These are phyloP conservation scores for Salvia rosmarinus DNA, from an alignment of 257 asterid species.

Conservation along the genomic window DNA sequence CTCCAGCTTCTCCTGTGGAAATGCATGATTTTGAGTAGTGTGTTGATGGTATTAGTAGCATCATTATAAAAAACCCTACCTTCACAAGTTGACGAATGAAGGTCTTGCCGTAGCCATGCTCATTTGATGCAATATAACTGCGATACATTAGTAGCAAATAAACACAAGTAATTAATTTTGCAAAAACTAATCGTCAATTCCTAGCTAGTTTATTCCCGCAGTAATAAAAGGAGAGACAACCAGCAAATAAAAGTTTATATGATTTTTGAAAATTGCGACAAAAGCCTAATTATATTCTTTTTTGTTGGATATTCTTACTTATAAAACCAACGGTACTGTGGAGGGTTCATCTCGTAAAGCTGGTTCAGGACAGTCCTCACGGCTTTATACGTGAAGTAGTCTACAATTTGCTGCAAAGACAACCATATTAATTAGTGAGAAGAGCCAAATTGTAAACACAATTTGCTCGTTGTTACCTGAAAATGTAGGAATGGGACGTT, in stretches of 20 bases:
- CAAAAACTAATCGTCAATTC: neutral
- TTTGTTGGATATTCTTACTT: slow-evolving; percentile 51
- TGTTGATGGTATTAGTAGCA: neutral
- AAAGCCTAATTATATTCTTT: too few species aligned
- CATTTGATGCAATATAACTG: slow-evolving; percentile 67
- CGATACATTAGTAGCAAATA: slow-evolving; percentile 1
- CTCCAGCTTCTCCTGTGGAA: slow-evolving; percentile 63
- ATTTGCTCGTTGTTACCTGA: too few species aligned
- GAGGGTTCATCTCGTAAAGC: slow-evolving; percentile 91
- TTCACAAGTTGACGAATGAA: slow-evolving; percentile 76
- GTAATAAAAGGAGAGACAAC: too few species aligned
- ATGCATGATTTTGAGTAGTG: neutral
- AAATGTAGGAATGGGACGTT: too few species aligned
- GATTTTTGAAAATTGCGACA: neutral
- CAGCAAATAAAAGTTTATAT: too few species aligned
- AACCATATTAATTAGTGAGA: neutral
- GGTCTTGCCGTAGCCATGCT: slow-evolving; percentile 64
- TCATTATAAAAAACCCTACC: slow-evolving; percentile 49
- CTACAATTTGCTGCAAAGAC: slow-evolving; percentile 66
- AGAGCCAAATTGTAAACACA: too few species aligned
- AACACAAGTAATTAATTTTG: neutral
- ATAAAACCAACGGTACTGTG: slow-evolving; percentile 82
- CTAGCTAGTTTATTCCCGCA: neutral
- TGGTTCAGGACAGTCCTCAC: slow-evolving; percentile 88
- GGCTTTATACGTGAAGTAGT: slow-evolving; percentile 89